phyloP scores from a whole-genome alignment of 2,329 filamentous ascomycete species.

The Cladophialophora carrionii region DNA sequence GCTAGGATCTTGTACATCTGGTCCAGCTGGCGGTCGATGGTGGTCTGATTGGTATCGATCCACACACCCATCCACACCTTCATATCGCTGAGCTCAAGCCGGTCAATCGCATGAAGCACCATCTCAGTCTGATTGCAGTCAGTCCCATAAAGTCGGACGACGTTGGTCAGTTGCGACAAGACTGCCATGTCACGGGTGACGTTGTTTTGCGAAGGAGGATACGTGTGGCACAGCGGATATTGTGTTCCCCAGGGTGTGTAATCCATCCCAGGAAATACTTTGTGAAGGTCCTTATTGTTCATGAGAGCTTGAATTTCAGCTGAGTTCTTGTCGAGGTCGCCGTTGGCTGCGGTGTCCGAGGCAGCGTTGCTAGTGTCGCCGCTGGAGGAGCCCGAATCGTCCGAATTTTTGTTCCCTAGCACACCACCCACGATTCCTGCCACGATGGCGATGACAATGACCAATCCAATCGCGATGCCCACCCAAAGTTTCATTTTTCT shows the following conservation, averaged over 20 bases:
- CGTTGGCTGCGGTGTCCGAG: slow-evolving; percentile 65
- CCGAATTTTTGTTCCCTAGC: slow-evolving; percentile 58
- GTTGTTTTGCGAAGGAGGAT: slow-evolving; percentile 89
- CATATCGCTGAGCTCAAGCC: slow-evolving; percentile 70
- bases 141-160: slow-evolving; percentile 86
- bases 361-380: slow-evolving; percentile 52
- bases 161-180: slow-evolving; percentile 85
- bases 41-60: slow-evolving; percentile 81
- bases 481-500: slow-evolving; percentile 72
- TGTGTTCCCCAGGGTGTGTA: slow-evolving; percentile 92
- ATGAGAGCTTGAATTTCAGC: slow-evolving; percentile 77
- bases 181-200: slow-evolving; percentile 89
- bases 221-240: slow-evolving; percentile 77
- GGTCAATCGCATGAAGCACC: slow-evolving; percentile 79
- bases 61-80: slow-evolving; percentile 96
- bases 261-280: slow-evolving; percentile 92
- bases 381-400: slow-evolving; percentile 35
- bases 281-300: slow-evolving; percentile 80
- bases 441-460: slow-evolving; percentile 72
- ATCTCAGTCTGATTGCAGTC: slow-evolving; percentile 98
- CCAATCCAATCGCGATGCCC: slow-evolving; percentile 63
- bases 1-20: slow-evolving; percentile 87
- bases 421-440: slow-evolving; percentile 75
- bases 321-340: slow-evolving; percentile 74
- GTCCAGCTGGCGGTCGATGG: slow-evolving; percentile 76